phyloP scores from a whole-genome alignment of 257 asterid genomes.

The Primulina huaijiensis region DNA sequence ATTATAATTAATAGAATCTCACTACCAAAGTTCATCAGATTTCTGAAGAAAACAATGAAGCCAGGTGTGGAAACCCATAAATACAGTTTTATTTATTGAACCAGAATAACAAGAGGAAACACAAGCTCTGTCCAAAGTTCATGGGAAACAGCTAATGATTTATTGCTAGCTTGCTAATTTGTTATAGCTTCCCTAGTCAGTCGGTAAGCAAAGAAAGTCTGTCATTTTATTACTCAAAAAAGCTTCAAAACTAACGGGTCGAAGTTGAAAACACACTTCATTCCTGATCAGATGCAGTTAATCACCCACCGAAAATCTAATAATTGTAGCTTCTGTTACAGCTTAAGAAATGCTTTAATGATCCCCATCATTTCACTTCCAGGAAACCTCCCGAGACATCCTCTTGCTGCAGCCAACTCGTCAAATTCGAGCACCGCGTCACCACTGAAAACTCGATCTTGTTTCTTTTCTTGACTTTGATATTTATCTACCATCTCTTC shows the following conservation, averaged over 20 bases:
- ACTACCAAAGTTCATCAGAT: neutral
- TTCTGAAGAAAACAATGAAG: no score
- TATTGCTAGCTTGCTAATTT: neutral
- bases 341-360: slow-evolving; percentile 60
- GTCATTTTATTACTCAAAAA: neutral
- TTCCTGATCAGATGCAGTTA: slow-evolving; percentile 11
- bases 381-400: slow-evolving; percentile 80
- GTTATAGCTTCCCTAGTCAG: neutral
- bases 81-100: neutral
- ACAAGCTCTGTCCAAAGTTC: neutral
- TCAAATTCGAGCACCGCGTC: slow-evolving; percentile 63
- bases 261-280: neutral
- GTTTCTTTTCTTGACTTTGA: slow-evolving; percentile 32
- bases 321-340: slow-evolving; percentile 25
- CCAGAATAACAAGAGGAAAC: neutral
- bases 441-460: slow-evolving; percentile 45
- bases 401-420: slow-evolving; percentile 85
- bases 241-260: slow-evolving; percentile 4
- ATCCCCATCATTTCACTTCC: slow-evolving; percentile 95
- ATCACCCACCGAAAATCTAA: neutral
- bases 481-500: slow-evolving; percentile 37
- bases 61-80: no score
- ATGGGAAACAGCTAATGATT: neutral
- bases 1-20: neutral
- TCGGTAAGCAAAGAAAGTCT: neutral